Conservation (phyloP, 2,329 filamentous ascomycete species). For the Cytospora leucostoma region DNA sequence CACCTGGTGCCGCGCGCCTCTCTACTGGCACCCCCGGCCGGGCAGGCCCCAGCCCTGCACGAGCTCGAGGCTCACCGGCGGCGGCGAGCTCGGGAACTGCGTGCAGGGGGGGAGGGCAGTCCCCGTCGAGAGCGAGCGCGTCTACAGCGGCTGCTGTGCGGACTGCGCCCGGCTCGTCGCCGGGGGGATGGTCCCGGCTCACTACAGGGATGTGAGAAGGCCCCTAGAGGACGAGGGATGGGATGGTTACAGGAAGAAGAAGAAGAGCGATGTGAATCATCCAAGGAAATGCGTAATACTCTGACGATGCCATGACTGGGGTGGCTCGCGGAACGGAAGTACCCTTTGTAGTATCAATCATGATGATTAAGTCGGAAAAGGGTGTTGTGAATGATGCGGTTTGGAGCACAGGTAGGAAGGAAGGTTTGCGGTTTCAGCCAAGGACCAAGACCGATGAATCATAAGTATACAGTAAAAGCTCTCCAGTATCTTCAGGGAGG, state of each 20-base stretch:
- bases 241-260: background rate
- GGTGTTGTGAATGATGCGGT: too few species aligned
- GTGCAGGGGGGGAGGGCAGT: conserved; percentile 6
- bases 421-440: too few species aligned
- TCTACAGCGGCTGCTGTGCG: conserved; percentile 17
- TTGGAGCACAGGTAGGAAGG: too few species aligned
- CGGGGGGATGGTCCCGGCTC: background rate
- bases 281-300: background rate
- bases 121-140: background rate
- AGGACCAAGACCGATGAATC: too few species aligned
- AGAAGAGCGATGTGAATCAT: background rate
- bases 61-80: conserved; percentile 1
- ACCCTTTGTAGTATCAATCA: too few species aligned
- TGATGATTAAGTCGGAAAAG: too few species aligned
- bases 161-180: conserved; percentile 5
- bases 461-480: too few species aligned
- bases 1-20: conserved; percentile 8
- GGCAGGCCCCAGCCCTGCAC: conserved; percentile 8
- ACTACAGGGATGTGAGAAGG: background rate
- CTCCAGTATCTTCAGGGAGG: too few species aligned
- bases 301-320: background rate
- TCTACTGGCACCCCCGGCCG: conserved; percentile 5
- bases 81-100: background rate
- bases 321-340: too few species aligned
- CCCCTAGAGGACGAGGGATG: background rate